These are phyloP conservation scores for Leccinum truebloodii DNA, from an alignment of 768 basidiomycete species.

Conservation along the genomic window DNA sequence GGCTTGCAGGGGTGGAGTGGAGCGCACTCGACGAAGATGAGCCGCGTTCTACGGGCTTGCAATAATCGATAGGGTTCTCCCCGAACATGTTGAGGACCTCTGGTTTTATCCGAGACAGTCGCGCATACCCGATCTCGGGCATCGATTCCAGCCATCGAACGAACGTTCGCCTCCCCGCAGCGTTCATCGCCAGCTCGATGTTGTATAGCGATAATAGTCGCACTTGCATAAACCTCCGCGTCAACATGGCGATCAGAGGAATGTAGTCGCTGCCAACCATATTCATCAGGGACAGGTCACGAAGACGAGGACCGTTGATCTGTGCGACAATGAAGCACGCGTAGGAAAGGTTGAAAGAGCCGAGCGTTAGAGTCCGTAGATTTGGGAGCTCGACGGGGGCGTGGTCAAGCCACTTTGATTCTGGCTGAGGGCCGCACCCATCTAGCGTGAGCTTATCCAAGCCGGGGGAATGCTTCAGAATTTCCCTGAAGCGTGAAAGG, in stretches of 20 bases:
- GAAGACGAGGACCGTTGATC: constrained; percentile 57
- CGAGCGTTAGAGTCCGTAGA: constrained; percentile 56
- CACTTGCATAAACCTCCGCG: constrained; percentile 51
- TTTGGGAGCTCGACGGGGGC: constrained; percentile 48
- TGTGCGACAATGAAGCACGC: constrained; percentile 48
- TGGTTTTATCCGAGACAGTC: constrained; percentile 45
- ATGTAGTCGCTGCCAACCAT: constrained; percentile 52
- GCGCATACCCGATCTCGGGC: constrained; percentile 52
- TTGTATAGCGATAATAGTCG: constrained; percentile 54
- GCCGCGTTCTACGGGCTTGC: constrained; percentile 7
- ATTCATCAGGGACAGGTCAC: constrained; percentile 59
- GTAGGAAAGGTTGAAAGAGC: constrained; percentile 52
- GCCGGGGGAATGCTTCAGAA: constrained; percentile 50
- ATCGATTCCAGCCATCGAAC: constrained; percentile 58
- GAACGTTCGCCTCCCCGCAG: constrained; percentile 32
- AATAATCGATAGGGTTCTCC: constrained; percentile 36
- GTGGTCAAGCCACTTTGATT: constrained; percentile 30
- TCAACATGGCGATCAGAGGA: constrained; percentile 47
- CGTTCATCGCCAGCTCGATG: constrained; percentile 37
- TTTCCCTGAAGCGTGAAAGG: constrained; percentile 49
- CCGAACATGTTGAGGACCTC: constrained; percentile 51
- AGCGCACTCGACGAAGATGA: constrained; percentile 3
- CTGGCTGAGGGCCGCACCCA: constrained; percentile 54
- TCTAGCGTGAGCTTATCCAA: constrained; percentile 60
- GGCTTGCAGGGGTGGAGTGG: constrained; percentile 7